phyloP scores from a whole-genome alignment of 768 basidiomycete genomes.

The Cystobasidium onofrii region DNA sequence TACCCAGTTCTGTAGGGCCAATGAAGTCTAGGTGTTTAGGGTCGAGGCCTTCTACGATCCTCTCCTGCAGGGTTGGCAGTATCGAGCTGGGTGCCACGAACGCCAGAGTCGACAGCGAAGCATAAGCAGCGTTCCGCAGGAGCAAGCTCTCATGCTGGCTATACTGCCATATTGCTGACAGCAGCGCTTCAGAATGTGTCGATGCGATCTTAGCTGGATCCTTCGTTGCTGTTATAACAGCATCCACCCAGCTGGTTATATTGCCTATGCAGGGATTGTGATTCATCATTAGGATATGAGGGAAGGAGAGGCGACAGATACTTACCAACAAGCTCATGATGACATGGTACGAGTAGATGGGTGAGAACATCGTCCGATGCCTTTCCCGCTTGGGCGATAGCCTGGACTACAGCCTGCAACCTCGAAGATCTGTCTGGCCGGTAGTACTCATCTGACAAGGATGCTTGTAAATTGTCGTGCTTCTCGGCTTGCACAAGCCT shows the following conservation, averaged over 20 bases:
- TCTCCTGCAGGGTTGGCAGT: slow-evolving; percentile 63
- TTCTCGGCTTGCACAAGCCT: slow-evolving; percentile 16
- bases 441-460: not conserved
- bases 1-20: slow-evolving; percentile 64
- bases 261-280: no score
- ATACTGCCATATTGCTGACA: slow-evolving; percentile 30
- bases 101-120: slow-evolving; percentile 63
- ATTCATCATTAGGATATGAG: not conserved
- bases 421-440: not conserved
- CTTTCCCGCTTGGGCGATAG: not conserved
- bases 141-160: not conserved
- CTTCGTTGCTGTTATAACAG: slow-evolving; percentile 30
- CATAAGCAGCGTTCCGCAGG: slow-evolving; percentile 56
- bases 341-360: not conserved
- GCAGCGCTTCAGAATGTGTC: slow-evolving; percentile 6
- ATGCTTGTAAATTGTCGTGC: not conserved
- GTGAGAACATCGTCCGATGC: not conserved
- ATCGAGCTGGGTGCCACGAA: slow-evolving; percentile 68
- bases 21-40: slow-evolving; percentile 56
- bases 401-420: not conserved
- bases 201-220: slow-evolving; percentile 33
- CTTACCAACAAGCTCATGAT: slow-evolving; percentile 17
- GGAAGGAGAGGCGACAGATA: not conserved
- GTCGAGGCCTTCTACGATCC: slow-evolving; percentile 61
- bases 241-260: slow-evolving; percentile 21